phyloP scores from a whole-genome alignment of 2,329 filamentous ascomycete species.

The Diplodia corticola region DNA sequence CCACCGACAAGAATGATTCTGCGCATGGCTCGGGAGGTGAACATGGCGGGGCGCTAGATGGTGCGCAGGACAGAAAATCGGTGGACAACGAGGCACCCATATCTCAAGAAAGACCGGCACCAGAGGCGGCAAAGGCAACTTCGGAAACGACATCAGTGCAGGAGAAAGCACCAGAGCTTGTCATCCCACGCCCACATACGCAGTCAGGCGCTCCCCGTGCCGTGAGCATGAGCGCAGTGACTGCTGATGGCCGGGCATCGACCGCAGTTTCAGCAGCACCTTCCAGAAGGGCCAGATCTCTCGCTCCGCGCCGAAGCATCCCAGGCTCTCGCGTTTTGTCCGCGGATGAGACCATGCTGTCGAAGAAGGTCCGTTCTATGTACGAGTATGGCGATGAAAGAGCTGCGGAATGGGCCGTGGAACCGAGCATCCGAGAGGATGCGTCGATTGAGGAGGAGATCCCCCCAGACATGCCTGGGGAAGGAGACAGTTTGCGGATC shows the following conservation, averaged over 20 bases:
- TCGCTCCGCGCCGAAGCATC: conserved; percentile 10
- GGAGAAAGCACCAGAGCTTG: not conserved
- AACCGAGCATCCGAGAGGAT: conserved; percentile 14
- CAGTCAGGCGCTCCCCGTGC: not conserved
- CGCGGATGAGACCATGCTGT: conserved; percentile 64
- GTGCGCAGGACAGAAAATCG: conserved; percentile 16
- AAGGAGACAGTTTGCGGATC: conserved; percentile 6
- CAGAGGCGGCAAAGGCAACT: not conserved
- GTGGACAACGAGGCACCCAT: not conserved
- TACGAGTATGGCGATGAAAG: conserved; percentile 62
- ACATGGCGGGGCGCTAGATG: not conserved
- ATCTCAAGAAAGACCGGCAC: not conserved
- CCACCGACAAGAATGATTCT: conserved; percentile 20
- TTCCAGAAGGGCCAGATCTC: not conserved
- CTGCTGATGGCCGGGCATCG: not conserved
- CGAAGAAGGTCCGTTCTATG: conserved; percentile 63
- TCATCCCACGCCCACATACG: not conserved
- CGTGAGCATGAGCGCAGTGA: conserved; percentile 17
- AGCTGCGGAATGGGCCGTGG: conserved; percentile 46
- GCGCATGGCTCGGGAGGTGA: conserved; percentile 4
- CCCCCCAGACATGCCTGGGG: not conserved
- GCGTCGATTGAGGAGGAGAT: conserved; percentile 12
- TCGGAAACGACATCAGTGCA: not conserved
- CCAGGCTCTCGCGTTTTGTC: conserved; percentile 54
- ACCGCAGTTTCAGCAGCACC: conserved; percentile 2